Conservation (phyloP, 129 eudicot species). For the Pseudognaphalium luteoalbum region DNA sequence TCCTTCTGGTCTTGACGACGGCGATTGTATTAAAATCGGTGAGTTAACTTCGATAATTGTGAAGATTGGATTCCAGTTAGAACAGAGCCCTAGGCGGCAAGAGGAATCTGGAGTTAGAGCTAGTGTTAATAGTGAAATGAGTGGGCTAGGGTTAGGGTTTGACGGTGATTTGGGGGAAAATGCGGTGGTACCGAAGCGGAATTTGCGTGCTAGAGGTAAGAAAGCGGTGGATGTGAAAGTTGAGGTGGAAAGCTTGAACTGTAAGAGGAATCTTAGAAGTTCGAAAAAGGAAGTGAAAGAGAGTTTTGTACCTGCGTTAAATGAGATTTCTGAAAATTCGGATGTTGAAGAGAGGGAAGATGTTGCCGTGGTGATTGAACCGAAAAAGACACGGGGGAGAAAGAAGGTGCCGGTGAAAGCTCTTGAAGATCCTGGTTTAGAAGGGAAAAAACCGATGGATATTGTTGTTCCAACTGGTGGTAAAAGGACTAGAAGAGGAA, state of each 20-base stretch:
- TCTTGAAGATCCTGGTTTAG: slow-evolving; percentile 16
- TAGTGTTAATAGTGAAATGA: slow-evolving; percentile 25
- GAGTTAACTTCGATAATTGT: slow-evolving; percentile 59
- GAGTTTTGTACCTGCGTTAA: slow-evolving; percentile 1
- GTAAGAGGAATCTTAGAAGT: slow-evolving; percentile 49
- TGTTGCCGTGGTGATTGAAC: slow-evolving; percentile 6
- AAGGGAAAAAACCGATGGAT: background rate
- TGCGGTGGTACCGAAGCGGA: slow-evolving; percentile 25
- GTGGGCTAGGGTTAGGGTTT: slow-evolving; percentile 39
- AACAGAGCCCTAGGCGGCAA: slow-evolving; percentile 36
- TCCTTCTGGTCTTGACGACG: slow-evolving; percentile 37
- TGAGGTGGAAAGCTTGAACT: slow-evolving; percentile 21
- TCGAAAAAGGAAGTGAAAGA: slow-evolving; percentile 25
- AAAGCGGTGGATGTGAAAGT: slow-evolving; percentile 9
- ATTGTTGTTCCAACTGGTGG: slow-evolving; percentile 31
- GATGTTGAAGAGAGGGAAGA: background rate
- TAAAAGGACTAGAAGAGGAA: slow-evolving; percentile 27
- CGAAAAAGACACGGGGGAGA: slow-evolving; percentile 19
- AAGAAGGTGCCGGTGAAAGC: background rate
- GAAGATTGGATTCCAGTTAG: slow-evolving; percentile 16
- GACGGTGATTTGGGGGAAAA: slow-evolving; percentile 31
- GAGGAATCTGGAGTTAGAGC: slow-evolving; percentile 23
- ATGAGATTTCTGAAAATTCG: slow-evolving; percentile 19
- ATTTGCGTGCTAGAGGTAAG: slow-evolving; percentile 29
- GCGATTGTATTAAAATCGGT: slow-evolving; percentile 71